Evolutionary conservation across 192 early-diverging fungal genomes (phyloP), one percentile per base, ranked within the genome.

Genomic region (Coemansia sp.): DNA sequence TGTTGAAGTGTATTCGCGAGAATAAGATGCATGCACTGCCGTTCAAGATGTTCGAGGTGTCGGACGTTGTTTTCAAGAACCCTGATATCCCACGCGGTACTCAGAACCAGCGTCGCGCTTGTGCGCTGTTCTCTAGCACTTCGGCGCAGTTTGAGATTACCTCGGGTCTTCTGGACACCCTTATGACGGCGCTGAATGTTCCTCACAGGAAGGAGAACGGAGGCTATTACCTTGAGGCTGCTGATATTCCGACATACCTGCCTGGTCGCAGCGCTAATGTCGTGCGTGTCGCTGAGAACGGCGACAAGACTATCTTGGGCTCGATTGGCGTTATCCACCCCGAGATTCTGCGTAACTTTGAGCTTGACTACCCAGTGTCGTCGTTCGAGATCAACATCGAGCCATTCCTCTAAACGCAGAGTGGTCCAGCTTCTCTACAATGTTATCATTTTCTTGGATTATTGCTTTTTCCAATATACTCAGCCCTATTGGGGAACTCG

Each of bases 331-430:
- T 98, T 44, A 75, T 98, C 17, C 96, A 99, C 71, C 98, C 96
- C 23, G 87, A 91, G 64, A 94, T 98, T 2, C 74, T 97, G 64
- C 84, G 82, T 61, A 90, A 90, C 77, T 99, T 91, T 76, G 93
- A 92, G 59, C 82, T 99, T 48, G 80, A 81, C 38, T 92, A 92
- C 77, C 95, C 98, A 11, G 90, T 90, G 66, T 93, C 94, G 41
- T 89, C 89, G 37, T 76, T 99, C 67, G 98, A 99, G 85, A 89
- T 99, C 77, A 94, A 95, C 82, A 81, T 99, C 48, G 98, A 98
- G 86, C 92, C 90, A 36, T 97, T 99, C 87, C 78, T 99, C 63
- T 98, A 86, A 86, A 71, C 45, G 32, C 0, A 41, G 12, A 41
- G 14, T 41, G 12, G 39, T 3, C 39, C 39, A 41, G 4, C 1